Percentiles rank a stretch among this genome's conserved stretches.
These are phyloP conservation scores for Butyriboletus appendiculatus DNA, from an alignment of 1,284 basidiomycete species.

Conservation along the genomic window DNA sequence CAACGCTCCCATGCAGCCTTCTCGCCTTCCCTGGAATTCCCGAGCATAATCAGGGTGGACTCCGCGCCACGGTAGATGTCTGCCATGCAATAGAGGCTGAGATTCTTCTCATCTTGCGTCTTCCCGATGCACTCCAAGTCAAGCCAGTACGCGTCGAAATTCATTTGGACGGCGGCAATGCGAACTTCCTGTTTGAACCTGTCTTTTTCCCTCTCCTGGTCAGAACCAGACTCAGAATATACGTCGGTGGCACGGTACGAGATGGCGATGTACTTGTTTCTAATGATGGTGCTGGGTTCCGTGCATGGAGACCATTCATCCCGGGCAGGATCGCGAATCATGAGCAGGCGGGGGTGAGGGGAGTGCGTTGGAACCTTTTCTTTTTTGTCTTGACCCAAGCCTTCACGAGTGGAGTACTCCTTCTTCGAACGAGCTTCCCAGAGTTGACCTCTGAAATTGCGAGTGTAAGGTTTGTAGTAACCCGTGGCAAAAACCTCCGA, in stretches of 20 bases:
- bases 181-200: constrained; percentile 12
- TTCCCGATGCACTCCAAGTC: constrained; percentile 21
- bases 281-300: not conserved
- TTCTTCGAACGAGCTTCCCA: constrained; percentile 21
- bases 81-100: constrained; percentile 21
- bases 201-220: constrained; percentile 2
- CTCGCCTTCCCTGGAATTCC: not conserved
- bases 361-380: constrained; percentile 12
- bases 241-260: constrained; percentile 15
- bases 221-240: constrained; percentile 1
- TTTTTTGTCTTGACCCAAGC: not conserved
- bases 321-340: constrained; percentile 1
- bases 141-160: constrained; percentile 17
- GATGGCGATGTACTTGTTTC: constrained; percentile 14
- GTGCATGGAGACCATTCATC: constrained; percentile 7
- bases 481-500: constrained; percentile 8
- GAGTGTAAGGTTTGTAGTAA: constrained; percentile 12
- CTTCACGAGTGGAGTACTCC: constrained; percentile 13
- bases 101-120: constrained; percentile 15
- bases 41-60: constrained; percentile 16
- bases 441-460: constrained; percentile 14
- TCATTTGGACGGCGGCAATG: not conserved
- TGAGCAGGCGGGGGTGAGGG: constrained; percentile 14
- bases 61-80: constrained; percentile 18
- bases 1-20: constrained; percentile 15